Evolutionary conservation across 1,284 basidiomycete species (phyloP).

Genomic region (Golubevia sp.): DNA sequence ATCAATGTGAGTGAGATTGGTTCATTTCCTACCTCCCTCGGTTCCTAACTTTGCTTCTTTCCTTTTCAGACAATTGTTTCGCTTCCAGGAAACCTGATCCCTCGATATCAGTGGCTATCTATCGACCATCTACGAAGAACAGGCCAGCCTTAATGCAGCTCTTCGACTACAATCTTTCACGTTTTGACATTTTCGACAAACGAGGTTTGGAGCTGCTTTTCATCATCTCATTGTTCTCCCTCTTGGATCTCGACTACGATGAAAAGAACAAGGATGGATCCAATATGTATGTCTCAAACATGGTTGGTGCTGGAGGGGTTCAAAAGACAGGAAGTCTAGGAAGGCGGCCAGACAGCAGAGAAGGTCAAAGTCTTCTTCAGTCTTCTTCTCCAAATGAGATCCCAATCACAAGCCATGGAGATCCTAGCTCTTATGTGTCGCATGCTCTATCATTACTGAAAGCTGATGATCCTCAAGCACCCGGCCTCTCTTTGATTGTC

Average conservation of each 20-base stretch:
- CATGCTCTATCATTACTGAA: slow-evolving; percentile 11
- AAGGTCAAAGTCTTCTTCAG: no score
- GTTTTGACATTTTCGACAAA: slow-evolving; percentile 29
- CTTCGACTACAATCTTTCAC: slow-evolving; percentile 40
- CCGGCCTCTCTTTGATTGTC: slow-evolving; percentile 20
- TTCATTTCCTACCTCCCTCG: no score
- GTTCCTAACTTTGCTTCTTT: no score
- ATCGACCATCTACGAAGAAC: slow-evolving; percentile 20
- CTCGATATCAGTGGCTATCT: slow-evolving; percentile 27
- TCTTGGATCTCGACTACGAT: slow-evolving; percentile 39
- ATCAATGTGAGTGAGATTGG: no score
- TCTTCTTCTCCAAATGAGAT: no score
- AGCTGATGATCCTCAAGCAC: not conserved
- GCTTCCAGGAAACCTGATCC: slow-evolving; percentile 29
- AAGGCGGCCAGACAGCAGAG: no score
- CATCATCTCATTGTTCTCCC: slow-evolving; percentile 16
- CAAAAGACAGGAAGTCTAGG: no score
- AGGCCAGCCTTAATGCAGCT: slow-evolving; percentile 26
- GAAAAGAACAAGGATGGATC: slow-evolving; percentile 16
- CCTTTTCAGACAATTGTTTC: no score
- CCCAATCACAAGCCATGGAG: no score
- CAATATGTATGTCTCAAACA: no score
- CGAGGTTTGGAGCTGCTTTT: slow-evolving; percentile 31
- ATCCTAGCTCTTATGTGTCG: no score
- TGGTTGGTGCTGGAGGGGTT: no score